Percentiles rank a stretch among this genome's conserved stretches.
phyloP scores from a whole-genome alignment of 495 filamentous ascomycete species.

The Xylaria telfairii region DNA sequence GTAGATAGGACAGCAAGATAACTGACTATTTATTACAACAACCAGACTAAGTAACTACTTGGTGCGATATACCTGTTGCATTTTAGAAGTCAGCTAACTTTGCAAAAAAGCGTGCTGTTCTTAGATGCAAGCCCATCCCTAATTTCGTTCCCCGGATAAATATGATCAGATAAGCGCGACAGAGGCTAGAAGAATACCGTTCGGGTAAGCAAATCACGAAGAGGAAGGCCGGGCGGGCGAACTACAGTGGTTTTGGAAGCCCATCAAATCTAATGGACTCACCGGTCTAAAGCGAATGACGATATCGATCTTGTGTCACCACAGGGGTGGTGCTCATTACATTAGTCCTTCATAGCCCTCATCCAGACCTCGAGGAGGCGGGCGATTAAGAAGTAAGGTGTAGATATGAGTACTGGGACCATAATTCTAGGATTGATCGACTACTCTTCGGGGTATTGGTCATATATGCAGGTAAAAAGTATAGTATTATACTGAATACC shows the following conservation, averaged over 20 bases:
- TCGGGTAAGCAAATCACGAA: not conserved
- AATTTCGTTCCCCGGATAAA: not conserved
- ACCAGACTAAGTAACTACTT: not conserved
- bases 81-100: not conserved
- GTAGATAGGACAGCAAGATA: not conserved
- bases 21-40: not conserved
- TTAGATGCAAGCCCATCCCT: not conserved
- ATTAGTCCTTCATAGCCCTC: not conserved
- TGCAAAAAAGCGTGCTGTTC: not conserved
- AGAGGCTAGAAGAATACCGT: not conserved
- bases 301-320: not conserved
- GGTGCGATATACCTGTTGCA: not conserved
- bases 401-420: not conserved
- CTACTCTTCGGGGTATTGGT: not conserved
- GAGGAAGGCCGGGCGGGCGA: not conserved
- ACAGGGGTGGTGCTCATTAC: not conserved
- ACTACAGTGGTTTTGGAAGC: not conserved
- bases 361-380: not conserved
- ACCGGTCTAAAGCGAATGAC: not conserved
- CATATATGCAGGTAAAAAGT: too few species aligned
- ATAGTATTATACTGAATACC: too few species aligned
- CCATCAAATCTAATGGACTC: not conserved
- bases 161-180: not conserved
- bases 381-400: not conserved
- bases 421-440: not conserved